phyloP scores from a whole-genome alignment of 2,329 filamentous ascomycete species.

The Cyanodermella asteris region DNA sequence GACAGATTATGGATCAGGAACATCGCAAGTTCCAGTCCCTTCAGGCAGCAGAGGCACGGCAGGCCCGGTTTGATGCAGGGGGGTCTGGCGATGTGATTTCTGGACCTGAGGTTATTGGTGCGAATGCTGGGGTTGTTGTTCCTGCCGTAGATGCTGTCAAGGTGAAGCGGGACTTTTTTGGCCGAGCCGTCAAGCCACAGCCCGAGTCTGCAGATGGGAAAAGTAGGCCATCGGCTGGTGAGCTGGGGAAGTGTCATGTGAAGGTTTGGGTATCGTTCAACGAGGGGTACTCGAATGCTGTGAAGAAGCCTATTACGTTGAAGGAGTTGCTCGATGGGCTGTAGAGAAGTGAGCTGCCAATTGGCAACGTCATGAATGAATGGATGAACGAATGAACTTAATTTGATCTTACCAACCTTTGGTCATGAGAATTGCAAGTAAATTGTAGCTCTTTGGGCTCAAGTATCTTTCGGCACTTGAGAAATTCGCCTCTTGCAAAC shows the following conservation, averaged over 20 bases:
- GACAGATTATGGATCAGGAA: slow-evolving; percentile 84
- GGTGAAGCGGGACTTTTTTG: slow-evolving; percentile 70
- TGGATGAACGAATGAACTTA: too few relatives aligned
- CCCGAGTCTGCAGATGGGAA: slow-evolving; percentile 14
- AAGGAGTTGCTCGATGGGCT: slow-evolving; percentile 53
- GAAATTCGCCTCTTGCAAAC: too few relatives aligned
- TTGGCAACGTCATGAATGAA: too few relatives aligned
- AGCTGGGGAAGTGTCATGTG: slow-evolving; percentile 22
- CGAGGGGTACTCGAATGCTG: slow-evolving; percentile 81
- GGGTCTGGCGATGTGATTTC: too few relatives aligned
- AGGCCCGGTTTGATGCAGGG: slow-evolving; percentile 40
- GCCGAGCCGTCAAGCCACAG: slow-evolving; percentile 36
- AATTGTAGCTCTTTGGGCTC: too few relatives aligned
- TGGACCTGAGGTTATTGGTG: neutral
- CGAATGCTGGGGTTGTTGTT: too few relatives aligned
- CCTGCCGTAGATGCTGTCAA: slow-evolving; percentile 12
- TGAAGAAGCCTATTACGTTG: slow-evolving; percentile 66
- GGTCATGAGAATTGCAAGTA: too few relatives aligned
- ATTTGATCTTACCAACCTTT: too few relatives aligned
- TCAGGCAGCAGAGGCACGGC: slow-evolving; percentile 43
- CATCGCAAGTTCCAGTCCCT: slow-evolving; percentile 49
- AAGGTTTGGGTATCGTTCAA: slow-evolving; percentile 76
- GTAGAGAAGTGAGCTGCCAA: too few relatives aligned
- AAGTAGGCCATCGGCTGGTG: slow-evolving; percentile 15
- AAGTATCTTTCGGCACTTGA: too few relatives aligned